Conservation (phyloP, 2,329 filamentous ascomycete species). For the Huntiella abstrusa region DNA sequence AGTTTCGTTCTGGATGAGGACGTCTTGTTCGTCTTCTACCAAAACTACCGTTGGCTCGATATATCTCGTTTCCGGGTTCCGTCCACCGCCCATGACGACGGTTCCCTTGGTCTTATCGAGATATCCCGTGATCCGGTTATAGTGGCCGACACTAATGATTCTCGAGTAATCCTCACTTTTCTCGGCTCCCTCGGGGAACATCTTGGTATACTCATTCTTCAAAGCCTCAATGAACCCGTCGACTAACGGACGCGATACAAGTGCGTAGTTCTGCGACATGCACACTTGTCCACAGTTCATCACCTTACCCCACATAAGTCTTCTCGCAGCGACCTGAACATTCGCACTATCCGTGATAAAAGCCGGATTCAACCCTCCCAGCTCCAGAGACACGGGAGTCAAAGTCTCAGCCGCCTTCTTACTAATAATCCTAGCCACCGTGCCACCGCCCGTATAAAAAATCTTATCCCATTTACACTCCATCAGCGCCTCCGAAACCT, state of each 20-base stretch:
- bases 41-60: slow-evolving; percentile 90
- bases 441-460: slow-evolving; percentile 73
- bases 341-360: slow-evolving; percentile 76
- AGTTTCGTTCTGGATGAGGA: slow-evolving; percentile 64
- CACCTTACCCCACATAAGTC: slow-evolving; percentile 77
- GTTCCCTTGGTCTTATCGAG: slow-evolving; percentile 67
- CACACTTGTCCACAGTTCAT: slow-evolving; percentile 82
- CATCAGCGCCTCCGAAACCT: slow-evolving; percentile 65
- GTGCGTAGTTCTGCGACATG: slow-evolving; percentile 78
- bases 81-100: slow-evolving; percentile 70
- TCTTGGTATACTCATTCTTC: slow-evolving; percentile 50
- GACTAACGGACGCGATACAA: slow-evolving; percentile 59
- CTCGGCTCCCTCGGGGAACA: slow-evolving; percentile 68
- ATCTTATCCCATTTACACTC: slow-evolving; percentile 95
- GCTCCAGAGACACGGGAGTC: slow-evolving; percentile 74
- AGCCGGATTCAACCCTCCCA: slow-evolving; percentile 81
- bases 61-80: slow-evolving; percentile 62
- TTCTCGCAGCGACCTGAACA: slow-evolving; percentile 58
- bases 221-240: slow-evolving; percentile 56
- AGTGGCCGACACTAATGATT: slow-evolving; percentile 66
- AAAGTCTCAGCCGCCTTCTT: slow-evolving; percentile 78
- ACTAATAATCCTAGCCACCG: slow-evolving; percentile 69
- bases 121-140: slow-evolving; percentile 73
- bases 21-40: slow-evolving; percentile 55
- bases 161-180: slow-evolving; percentile 60